Percentiles rank a stretch among this genome's conserved stretches.
phyloP scores from a whole-genome alignment of 129 eudicot species.

The Tanacetum coccineum region DNA sequence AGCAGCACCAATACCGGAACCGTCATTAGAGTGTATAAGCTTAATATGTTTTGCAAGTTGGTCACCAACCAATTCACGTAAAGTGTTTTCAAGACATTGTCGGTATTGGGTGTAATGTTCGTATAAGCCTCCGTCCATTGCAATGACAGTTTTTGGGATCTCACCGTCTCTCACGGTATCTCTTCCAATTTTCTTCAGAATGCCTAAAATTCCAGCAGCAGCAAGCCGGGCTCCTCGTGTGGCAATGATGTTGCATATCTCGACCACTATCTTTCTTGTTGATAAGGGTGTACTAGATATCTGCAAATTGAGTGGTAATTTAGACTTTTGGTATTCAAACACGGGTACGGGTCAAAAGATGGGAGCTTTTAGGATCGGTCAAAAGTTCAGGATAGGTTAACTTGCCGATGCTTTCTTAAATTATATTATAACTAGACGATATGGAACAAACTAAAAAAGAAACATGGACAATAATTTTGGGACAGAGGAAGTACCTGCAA shows the following conservation, averaged over 20 bases:
- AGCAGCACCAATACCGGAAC: slow-evolving; percentile 95
- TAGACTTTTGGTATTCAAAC: too few relatives aligned
- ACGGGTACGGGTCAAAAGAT: too few relatives aligned
- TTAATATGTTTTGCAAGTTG: slow-evolving; percentile 33
- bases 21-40: slow-evolving; percentile 69
- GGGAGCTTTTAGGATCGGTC: too few relatives aligned
- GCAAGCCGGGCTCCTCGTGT: slow-evolving; percentile 96
- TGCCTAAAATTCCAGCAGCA: slow-evolving; percentile 80
- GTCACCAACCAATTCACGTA: slow-evolving; percentile 63
- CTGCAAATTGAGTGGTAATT: slow-evolving; percentile 32
- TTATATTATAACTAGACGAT: too few relatives aligned
- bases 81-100: slow-evolving; percentile 62
- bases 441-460: too few relatives aligned
- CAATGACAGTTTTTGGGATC: slow-evolving; percentile 51
- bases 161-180: slow-evolving; percentile 41
- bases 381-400: too few relatives aligned
- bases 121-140: slow-evolving; percentile 91
- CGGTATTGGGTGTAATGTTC: slow-evolving; percentile 81
- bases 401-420: too few relatives aligned
- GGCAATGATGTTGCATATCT: slow-evolving; percentile 68
- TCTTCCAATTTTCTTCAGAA: slow-evolving; percentile 72
- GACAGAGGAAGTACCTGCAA: slow-evolving; percentile 53
- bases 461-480: too few relatives aligned
- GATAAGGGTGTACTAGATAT: slow-evolving; percentile 47
- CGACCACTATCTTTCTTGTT: slow-evolving; percentile 66